These are phyloP conservation scores for Penicillium lividum DNA, from an alignment of 495 filamentous ascomycete genomes.

Conservation along the genomic window DNA sequence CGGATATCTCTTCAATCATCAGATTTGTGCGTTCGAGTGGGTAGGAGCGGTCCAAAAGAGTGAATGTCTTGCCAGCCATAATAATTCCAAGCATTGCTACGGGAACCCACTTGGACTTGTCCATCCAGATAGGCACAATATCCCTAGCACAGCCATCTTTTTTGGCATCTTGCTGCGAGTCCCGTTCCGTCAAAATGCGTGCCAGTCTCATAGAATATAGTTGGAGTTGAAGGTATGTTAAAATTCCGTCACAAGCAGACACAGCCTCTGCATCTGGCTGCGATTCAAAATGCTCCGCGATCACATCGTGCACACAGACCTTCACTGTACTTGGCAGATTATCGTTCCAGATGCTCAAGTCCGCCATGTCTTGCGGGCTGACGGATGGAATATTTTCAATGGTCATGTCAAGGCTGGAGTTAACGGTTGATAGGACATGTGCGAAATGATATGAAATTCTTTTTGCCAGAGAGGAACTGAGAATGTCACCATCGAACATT, in stretches of 20 bases:
- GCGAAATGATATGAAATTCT: not conserved
- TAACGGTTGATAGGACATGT: too few species aligned
- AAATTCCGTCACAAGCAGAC: not conserved
- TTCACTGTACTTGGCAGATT: not conserved
- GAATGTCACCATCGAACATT: too few species aligned
- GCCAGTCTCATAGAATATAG: not conserved
- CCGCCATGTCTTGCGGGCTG: not conserved
- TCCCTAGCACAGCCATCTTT: too few species aligned
- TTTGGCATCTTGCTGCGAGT: not conserved
- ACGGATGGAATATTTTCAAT: not conserved
- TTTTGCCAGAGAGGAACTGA: too few species aligned
- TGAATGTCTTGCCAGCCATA: constrained; percentile 50
- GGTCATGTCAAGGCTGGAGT: too few species aligned
- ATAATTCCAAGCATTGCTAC: constrained; percentile 45
- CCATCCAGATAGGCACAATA: constrained; percentile 18
- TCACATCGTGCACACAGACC: not conserved
- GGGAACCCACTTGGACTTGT: constrained; percentile 45
- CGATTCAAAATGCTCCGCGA: not conserved
- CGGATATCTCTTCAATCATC: constrained; percentile 16
- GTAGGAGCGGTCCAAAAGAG: constrained; percentile 49
- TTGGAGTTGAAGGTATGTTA: not conserved
- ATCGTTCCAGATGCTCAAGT: not conserved
- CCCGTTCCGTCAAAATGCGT: not conserved
- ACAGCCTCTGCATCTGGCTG: not conserved
- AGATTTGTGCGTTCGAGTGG: constrained; percentile 32